phyloP scores from a whole-genome alignment of 306 rosid species.

The Sechiopsis laciniata region DNA sequence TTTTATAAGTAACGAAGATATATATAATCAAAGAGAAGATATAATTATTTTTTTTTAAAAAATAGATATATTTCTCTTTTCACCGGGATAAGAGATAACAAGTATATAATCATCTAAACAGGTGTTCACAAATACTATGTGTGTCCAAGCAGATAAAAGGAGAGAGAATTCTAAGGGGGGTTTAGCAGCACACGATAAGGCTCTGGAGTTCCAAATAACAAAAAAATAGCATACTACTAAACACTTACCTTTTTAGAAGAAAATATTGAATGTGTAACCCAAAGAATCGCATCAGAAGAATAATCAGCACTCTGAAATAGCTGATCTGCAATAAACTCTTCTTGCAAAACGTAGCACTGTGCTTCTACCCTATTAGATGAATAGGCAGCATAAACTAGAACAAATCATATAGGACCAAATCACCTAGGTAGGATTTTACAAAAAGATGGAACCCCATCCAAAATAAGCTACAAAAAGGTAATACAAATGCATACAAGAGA shows the following conservation, averaged over 20 bases:
- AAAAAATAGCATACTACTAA: background rate
- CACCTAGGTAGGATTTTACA: background rate
- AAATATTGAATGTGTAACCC: slow-evolving; percentile 50
- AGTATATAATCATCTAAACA: background rate
- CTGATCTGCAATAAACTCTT: slow-evolving; percentile 89
- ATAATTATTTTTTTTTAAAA: no score
- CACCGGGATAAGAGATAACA: background rate
- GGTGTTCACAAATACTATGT: background rate
- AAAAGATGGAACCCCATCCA: background rate
- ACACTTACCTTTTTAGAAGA: slow-evolving; percentile 63
- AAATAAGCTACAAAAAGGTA: background rate
- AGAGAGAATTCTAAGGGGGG: background rate
- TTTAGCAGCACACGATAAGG: background rate
- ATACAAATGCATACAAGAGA: background rate
- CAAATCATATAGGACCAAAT: background rate
- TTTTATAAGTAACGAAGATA: background rate
- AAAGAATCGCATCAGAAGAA: slow-evolving; percentile 58
- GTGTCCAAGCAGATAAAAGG: background rate
- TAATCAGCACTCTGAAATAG: slow-evolving; percentile 77
- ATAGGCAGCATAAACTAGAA: slow-evolving; percentile 11
- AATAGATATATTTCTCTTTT: background rate
- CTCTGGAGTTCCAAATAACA: background rate
- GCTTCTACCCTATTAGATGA: slow-evolving; percentile 57
- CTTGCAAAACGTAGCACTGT: slow-evolving; percentile 64
- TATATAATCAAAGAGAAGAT: background rate